phyloP scores from a whole-genome alignment of 805 yeast genomes.

The Priceomyces medius region DNA sequence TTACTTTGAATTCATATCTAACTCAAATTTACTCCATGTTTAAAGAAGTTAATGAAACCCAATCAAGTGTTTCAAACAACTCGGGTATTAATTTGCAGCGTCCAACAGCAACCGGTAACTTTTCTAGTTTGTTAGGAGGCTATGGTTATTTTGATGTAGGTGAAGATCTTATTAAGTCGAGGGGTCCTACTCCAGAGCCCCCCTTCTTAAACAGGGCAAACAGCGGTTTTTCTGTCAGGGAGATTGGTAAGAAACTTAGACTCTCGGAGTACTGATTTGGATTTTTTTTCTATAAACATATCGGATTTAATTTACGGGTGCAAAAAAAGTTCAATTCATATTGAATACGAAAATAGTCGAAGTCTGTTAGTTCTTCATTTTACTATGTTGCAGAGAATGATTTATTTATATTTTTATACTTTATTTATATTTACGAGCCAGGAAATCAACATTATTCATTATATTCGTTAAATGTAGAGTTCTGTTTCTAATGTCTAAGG shows the following conservation, averaged over 20 bases:
- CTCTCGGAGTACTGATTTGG: constrained; percentile 57
- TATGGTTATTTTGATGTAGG: constrained; percentile 62
- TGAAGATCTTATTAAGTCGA: constrained; percentile 49
- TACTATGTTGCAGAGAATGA: too few relatives aligned
- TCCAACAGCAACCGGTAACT: constrained; percentile 22
- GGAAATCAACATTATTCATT: too few relatives aligned
- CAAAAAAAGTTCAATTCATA: too few relatives aligned
- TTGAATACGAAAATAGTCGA: too few relatives aligned
- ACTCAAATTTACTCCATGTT: constrained; percentile 40
- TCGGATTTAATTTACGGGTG: too few relatives aligned
- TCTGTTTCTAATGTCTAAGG: neutral
- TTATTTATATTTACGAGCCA: too few relatives aligned
- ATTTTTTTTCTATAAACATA: neutral
- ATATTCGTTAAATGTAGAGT: neutral
- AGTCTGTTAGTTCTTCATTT: too few relatives aligned
- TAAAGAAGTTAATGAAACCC: constrained; percentile 6
- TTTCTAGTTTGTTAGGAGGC: constrained; percentile 49
- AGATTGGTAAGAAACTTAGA: constrained; percentile 64
- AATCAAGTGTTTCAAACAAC: constrained; percentile 2
- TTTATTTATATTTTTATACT: too few relatives aligned
- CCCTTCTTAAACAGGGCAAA: constrained; percentile 39
- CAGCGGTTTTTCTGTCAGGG: constrained; percentile 45
- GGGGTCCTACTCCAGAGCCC: constrained; percentile 61
- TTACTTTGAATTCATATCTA: constrained; percentile 51
- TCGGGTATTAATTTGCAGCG: constrained; percentile 17